phyloP scores from a whole-genome alignment of 257 asterid genomes.

The Solanum peruvianum region DNA sequence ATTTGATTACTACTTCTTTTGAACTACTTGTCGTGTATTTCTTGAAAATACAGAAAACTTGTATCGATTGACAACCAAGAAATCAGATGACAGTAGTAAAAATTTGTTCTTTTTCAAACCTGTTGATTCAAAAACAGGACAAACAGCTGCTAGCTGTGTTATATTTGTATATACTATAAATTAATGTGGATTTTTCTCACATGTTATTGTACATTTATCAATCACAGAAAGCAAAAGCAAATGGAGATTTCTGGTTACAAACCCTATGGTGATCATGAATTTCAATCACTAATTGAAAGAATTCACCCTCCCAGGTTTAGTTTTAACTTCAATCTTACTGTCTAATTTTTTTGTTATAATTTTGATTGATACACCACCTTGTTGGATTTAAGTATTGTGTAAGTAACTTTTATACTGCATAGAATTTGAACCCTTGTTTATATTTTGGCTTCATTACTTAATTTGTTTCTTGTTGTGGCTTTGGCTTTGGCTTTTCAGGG shows the following conservation, averaged over 20 bases:
- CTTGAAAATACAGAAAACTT: background rate
- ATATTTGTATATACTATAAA: background rate
- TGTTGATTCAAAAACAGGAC: background rate
- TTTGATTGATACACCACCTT: background rate
- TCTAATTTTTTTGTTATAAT: background rate
- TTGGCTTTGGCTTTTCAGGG: constrained; percentile 40
- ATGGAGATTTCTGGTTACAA: constrained; percentile 49
- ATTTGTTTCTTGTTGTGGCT: background rate
- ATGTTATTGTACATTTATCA: background rate
- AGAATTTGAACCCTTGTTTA: background rate
- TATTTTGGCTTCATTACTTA: background rate
- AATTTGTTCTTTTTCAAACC: background rate
- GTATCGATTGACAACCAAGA: background rate
- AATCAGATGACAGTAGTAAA: background rate
- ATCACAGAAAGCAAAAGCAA: background rate
- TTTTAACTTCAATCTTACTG: background rate
- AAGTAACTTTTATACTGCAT: background rate
- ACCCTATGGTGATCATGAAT: constrained; percentile 54
- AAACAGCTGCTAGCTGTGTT: background rate
- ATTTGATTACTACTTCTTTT: background rate
- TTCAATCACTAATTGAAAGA: constrained; percentile 51
- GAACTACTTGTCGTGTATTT: background rate
- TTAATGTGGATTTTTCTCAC: background rate
- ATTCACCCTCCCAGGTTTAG: constrained; percentile 82
- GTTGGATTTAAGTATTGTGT: background rate